A percentile compares a stretch with the other conserved stretches of the same genome.
These are phyloP conservation scores for Fusarium nisikadoi DNA, from an alignment of 2,329 filamentous ascomycete genomes.

Conservation along the genomic window DNA sequence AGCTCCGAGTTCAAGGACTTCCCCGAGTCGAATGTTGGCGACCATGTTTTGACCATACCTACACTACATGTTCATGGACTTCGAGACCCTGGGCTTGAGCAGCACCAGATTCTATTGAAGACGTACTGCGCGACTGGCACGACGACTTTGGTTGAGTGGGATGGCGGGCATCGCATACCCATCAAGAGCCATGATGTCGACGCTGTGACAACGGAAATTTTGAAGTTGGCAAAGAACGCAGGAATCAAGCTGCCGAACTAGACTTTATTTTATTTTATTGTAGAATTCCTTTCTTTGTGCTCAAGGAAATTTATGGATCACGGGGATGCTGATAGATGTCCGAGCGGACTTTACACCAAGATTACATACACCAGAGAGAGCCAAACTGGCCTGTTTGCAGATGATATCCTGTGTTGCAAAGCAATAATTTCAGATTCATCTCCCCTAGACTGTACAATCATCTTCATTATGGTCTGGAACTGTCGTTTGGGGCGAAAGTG, in stretches of 20 bases:
- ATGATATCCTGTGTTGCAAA: background rate
- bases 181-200: slow-evolving; percentile 74
- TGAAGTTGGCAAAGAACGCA: slow-evolving; percentile 38
- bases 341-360: background rate
- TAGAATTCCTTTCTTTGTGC: background rate
- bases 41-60: slow-evolving; percentile 47
- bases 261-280: background rate
- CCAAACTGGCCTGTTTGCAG: accelerated
- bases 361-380: background rate
- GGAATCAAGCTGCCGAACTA: slow-evolving; percentile 12
- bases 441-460: background rate
- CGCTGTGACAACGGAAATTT: slow-evolving; percentile 41
- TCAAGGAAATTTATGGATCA: background rate
- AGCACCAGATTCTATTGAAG: slow-evolving; percentile 60
- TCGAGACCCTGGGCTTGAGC: slow-evolving; percentile 69
- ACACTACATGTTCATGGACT: slow-evolving; percentile 58
- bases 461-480: too few species aligned
- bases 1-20: slow-evolving; percentile 43
- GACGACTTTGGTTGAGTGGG: slow-evolving; percentile 74
- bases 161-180: slow-evolving; percentile 76
- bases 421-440: background rate
- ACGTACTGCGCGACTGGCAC: slow-evolving; percentile 68
- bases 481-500: too few species aligned
- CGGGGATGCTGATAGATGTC: background rate
- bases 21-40: slow-evolving; percentile 61